These are phyloP conservation scores for Trifolium subterraneum DNA, from an alignment of 306 rosid species.

Conservation along the genomic window DNA sequence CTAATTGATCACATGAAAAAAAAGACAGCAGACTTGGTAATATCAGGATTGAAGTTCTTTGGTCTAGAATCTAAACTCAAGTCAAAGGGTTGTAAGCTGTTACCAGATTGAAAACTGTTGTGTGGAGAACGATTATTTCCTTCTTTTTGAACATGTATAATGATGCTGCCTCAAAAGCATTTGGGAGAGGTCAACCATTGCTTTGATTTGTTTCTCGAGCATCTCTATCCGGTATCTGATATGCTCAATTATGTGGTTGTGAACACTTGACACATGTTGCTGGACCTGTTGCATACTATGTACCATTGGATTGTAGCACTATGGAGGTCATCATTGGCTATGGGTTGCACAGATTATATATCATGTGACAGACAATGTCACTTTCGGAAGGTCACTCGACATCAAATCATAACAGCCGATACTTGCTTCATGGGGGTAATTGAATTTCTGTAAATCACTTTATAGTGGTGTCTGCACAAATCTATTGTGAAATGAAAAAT, in stretches of 20 bases:
- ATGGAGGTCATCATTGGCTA: neutral
- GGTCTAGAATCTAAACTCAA: slow-evolving; percentile 81
- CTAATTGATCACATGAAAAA: slow-evolving; percentile 83
- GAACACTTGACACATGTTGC: neutral
- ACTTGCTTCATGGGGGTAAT: neutral
- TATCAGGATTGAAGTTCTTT: slow-evolving; percentile 79
- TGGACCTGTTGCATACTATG: neutral
- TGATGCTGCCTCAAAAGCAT: slow-evolving; percentile 16
- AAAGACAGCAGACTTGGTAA: slow-evolving; percentile 79
- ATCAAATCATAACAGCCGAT: neutral
- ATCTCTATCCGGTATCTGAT: slow-evolving; percentile 18
- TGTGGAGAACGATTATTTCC: neutral
- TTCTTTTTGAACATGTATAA: neutral
- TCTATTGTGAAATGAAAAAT: neutral
- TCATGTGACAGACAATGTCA: neutral
- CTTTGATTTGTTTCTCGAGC: slow-evolving; percentile 4
- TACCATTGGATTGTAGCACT: neutral
- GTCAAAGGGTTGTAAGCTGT: slow-evolving; percentile 64
- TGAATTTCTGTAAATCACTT: neutral
- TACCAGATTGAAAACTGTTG: slow-evolving; percentile 52
- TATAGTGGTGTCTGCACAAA: neutral
- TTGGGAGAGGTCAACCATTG: slow-evolving; percentile 9
- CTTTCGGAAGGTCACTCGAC: neutral
- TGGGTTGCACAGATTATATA: neutral
- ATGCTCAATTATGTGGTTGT: neutral